Conservation (phyloP, 306 rosid genomes). For the Castanea sativa region DNA sequence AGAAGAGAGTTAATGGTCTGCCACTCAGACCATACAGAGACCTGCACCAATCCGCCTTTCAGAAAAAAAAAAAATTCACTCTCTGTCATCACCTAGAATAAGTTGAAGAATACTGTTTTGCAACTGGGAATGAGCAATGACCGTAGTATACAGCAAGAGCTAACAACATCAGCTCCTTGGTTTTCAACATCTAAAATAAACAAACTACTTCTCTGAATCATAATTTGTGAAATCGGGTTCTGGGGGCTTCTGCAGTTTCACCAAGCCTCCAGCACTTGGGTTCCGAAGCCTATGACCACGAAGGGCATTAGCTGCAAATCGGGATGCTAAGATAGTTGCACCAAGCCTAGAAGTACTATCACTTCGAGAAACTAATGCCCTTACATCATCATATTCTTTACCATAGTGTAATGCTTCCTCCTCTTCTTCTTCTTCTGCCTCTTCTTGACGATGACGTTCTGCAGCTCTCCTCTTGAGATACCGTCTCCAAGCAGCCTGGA, state of each 20-base stretch:
- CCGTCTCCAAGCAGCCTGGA: slow-evolving; percentile 81
- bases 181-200: neutral
- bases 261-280: slow-evolving; percentile 23
- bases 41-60: neutral
- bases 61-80: neutral
- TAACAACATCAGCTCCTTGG: neutral
- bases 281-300: slow-evolving; percentile 50
- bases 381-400: slow-evolving; percentile 19
- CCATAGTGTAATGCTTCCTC: slow-evolving; percentile 21
- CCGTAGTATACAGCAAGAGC: neutral
- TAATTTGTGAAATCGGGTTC: slow-evolving; percentile 72
- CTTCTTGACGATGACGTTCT: slow-evolving; percentile 42
- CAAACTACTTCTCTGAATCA: slow-evolving; percentile 6
- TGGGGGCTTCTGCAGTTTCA: slow-evolving; percentile 58
- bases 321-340: slow-evolving; percentile 62
- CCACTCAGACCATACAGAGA: too few species aligned
- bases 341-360: slow-evolving; percentile 29
- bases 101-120: neutral
- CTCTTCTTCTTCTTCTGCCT: slow-evolving; percentile 41
- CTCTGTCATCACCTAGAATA: neutral
- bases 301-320: slow-evolving; percentile 74
- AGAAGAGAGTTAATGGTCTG: too few species aligned
- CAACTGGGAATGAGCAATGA: neutral
- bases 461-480: slow-evolving; percentile 44
- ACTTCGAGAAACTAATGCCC: slow-evolving; percentile 17